Evolutionary conservation across 202 grass and related monocot species (phyloP).

Genomic region (Setaria italica): DNA sequence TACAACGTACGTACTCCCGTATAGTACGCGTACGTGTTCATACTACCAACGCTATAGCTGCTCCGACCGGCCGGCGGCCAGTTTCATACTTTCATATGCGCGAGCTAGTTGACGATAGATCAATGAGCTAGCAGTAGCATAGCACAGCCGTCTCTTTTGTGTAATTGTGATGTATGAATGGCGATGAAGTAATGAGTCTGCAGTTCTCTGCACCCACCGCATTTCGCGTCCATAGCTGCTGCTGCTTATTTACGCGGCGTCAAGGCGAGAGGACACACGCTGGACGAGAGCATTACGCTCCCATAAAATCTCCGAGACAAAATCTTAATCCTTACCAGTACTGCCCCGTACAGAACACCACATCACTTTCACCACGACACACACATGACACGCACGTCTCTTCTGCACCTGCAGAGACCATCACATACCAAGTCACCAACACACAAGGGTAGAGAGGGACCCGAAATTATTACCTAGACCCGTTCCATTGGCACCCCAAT

Average conservation of each 20-base stretch:
- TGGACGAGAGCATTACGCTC: slow-evolving; percentile 42
- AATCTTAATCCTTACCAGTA: slow-evolving; percentile 59
- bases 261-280: slow-evolving; percentile 13
- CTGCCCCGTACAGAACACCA: slow-evolving; percentile 25
- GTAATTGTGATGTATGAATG: neutral
- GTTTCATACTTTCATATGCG: too few species aligned
- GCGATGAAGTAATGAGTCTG: neutral
- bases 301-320: slow-evolving; percentile 52
- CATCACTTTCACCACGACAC: slow-evolving; percentile 33
- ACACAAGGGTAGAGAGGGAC: neutral
- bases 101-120: neutral
- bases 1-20: neutral
- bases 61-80: neutral
- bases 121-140: neutral
- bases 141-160: neutral
- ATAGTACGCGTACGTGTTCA: neutral
- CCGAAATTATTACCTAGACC: slow-evolving; percentile 71
- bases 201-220: neutral
- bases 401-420: neutral
- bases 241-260: slow-evolving; percentile 41
- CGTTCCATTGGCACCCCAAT: slow-evolving; percentile 62
- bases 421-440: neutral
- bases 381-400: neutral
- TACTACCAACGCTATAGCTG: too few species aligned
- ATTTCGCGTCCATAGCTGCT: neutral